Evolutionary conservation across 2,329 filamentous ascomycete species (phyloP).

Genomic region (Tolypocladium inflatum): DNA sequence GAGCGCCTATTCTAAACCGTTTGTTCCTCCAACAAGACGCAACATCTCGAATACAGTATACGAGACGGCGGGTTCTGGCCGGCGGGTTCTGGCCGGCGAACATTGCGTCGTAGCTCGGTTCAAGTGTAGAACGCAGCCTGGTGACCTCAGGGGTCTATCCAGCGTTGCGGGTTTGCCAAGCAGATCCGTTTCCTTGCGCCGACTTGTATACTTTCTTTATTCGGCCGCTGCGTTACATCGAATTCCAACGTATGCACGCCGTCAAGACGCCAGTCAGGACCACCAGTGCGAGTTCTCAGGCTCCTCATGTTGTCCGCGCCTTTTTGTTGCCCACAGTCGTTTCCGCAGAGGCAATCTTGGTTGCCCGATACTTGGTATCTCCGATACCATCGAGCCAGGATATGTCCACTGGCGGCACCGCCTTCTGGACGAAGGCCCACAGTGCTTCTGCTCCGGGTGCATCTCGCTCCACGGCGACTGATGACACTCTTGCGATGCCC

Average conservation of each 20-base stretch:
- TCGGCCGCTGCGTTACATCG: neutral
- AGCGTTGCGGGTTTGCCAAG: neutral
- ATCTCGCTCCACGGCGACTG: conserved; percentile 46
- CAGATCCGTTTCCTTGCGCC: too few relatives aligned
- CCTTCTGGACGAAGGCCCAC: conserved; percentile 42
- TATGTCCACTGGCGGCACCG: conserved; percentile 42
- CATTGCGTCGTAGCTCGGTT: neutral
- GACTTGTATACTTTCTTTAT: neutral
- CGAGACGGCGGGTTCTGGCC: neutral
- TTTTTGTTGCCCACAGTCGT: conserved; percentile 23
- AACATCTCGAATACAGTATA: neutral
- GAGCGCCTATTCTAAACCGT: neutral
- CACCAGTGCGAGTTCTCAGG: neutral
- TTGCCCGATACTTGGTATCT: conserved; percentile 16
- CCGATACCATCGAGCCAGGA: conserved; percentile 36
- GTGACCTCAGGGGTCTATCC: neutral
- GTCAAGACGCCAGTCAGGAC: too few relatives aligned
- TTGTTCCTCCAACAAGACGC: neutral
- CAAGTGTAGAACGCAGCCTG: neutral
- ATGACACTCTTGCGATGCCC: conserved; percentile 54
- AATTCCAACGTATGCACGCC: neutral
- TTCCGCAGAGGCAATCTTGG: conserved; percentile 24
- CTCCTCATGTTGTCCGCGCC: neutral
- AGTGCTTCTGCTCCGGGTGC: conserved; percentile 49
- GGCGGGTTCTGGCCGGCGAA: too few relatives aligned